phyloP scores from a whole-genome alignment of 169 alveolate species.

The Eimeria necatrix region DNA sequence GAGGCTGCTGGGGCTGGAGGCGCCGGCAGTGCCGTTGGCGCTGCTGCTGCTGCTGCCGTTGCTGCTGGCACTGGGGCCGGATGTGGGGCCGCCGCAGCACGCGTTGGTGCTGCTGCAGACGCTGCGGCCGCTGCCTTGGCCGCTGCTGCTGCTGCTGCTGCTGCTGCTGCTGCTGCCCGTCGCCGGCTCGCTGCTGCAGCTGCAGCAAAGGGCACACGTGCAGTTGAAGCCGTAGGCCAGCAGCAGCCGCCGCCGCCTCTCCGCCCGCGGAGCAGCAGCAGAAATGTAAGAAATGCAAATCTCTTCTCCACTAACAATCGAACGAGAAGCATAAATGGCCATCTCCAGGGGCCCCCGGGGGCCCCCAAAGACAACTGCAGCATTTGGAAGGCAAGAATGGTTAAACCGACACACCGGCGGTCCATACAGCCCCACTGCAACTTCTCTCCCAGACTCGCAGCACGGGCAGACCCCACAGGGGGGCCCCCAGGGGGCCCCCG shows the following conservation, averaged over 20 bases:
- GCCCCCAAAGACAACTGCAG: constrained; percentile 51
- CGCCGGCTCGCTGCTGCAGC: background rate
- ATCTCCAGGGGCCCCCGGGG: constrained; percentile 35
- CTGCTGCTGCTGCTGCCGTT: background rate
- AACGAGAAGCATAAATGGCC: constrained; percentile 40
- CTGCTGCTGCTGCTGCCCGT: constrained; percentile 11
- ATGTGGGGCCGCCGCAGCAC: background rate
- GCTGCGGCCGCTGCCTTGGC: background rate
- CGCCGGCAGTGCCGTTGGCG: background rate
- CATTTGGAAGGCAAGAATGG: constrained; percentile 56
- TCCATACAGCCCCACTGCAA: constrained; percentile 58
- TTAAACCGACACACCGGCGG: constrained; percentile 32
- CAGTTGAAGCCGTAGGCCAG: constrained; percentile 51
- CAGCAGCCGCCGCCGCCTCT: constrained; percentile 9
- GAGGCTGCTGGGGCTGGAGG: background rate
- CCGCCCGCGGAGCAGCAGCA: constrained; percentile 19
- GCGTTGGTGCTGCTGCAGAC: background rate
- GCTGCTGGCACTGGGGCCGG: background rate
- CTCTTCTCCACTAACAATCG: constrained; percentile 24
- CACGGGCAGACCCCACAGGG: constrained; percentile 34
- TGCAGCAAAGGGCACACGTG: constrained; percentile 54
- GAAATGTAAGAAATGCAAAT: constrained; percentile 57
- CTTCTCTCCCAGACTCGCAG: constrained; percentile 58
- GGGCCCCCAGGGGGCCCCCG: background rate
- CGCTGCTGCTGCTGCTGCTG: constrained; percentile 13